phyloP scores from a whole-genome alignment of 1,284 basidiomycete species.

The Blastosporella zonata region DNA sequence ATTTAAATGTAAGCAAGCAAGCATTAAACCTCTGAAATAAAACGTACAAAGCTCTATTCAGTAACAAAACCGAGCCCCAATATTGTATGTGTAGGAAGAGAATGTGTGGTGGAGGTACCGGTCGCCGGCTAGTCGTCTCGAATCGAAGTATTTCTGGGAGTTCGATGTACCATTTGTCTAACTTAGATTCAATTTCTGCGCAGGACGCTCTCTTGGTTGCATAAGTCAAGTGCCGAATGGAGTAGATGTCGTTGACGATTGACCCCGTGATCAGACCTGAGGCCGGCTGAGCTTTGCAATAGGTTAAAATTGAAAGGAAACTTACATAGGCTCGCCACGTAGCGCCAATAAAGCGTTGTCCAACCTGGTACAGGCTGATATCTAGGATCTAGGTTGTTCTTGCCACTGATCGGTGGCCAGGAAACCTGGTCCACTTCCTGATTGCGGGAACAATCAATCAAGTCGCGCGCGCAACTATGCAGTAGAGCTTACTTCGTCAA shows the following conservation, averaged over 20 bases:
- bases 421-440: slow-evolving; percentile 54
- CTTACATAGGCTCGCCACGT: slow-evolving; percentile 59
- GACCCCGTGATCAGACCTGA: slow-evolving; percentile 56
- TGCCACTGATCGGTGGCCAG: slow-evolving; percentile 48
- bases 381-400: slow-evolving; percentile 35
- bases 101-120: slow-evolving; percentile 60
- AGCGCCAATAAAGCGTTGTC: slow-evolving; percentile 59
- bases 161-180: slow-evolving; percentile 76
- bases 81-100: slow-evolving; percentile 76
- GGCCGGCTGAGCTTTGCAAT: neutral
- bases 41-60: slow-evolving; percentile 81
- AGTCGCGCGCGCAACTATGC: neutral
- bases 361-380: slow-evolving; percentile 46
- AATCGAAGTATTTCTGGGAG: slow-evolving; percentile 67
- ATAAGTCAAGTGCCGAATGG: slow-evolving; percentile 53
- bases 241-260: slow-evolving; percentile 73
- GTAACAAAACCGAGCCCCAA: slow-evolving; percentile 72
- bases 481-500: slow-evolving; percentile 42
- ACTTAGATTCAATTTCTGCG: slow-evolving; percentile 57
- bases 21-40: slow-evolving; percentile 1
- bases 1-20: slow-evolving; percentile 5
- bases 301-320: slow-evolving; percentile 2
- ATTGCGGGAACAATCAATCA: neutral
- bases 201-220: slow-evolving; percentile 47
- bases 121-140: slow-evolving; percentile 50